Base-by-base conservation (phyloP, 495 filamentous ascomycete genomes). In the Neurospora hispaniola region DNA sequence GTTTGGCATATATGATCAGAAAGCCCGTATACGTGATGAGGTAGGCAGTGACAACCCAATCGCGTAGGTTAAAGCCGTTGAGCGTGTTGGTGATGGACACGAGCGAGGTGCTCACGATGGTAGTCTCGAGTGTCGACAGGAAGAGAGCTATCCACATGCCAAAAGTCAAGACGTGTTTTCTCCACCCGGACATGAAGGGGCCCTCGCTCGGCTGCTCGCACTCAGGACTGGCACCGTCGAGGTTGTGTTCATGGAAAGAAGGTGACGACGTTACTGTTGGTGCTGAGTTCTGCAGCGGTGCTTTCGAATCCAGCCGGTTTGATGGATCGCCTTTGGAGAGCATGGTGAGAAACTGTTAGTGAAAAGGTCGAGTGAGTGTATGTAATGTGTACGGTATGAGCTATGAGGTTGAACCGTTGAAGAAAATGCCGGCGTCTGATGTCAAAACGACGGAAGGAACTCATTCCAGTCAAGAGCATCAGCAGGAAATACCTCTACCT, bases 21-120 rank as follows among this genome's bases (percentile, higher is more conserved):
- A 88, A 86, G 14, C 88, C 86, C 27, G 87, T 85, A 69, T 89
- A 89, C 3, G 84, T 88, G 54, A 89, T 75, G 16, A 89, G 77
- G 74, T 90, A 91, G 16, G 82, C 81, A 2, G 86, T 87, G 41
- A 89, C 81, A 16, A 91, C 81, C 89, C 88, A 90, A 70, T 81
- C 83, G 39, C 79, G 77, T 68, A 85, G 77, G 35, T 81, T 76
- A 68, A 89, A 89, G 16, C 83, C 83, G 16, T 82, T 46, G 6
- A 90, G 73, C n/a, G 81, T 80, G 74, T 87, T 82, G 7, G 82
- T 85, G 70, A 90, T 90, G 12, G 83, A 83, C 11, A 89, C 84
- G 2, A 90, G 80, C 23, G 88, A 86, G 0, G 88, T 89, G 77
- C 86, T 86, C 5, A 89, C 85, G 62, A 89, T 89, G 8, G 87